A percentile compares a stretch with the other conserved stretches of the same genome.
phyloP scores from a whole-genome alignment of 768 basidiomycete genomes.

The Termitomyces sp. region DNA sequence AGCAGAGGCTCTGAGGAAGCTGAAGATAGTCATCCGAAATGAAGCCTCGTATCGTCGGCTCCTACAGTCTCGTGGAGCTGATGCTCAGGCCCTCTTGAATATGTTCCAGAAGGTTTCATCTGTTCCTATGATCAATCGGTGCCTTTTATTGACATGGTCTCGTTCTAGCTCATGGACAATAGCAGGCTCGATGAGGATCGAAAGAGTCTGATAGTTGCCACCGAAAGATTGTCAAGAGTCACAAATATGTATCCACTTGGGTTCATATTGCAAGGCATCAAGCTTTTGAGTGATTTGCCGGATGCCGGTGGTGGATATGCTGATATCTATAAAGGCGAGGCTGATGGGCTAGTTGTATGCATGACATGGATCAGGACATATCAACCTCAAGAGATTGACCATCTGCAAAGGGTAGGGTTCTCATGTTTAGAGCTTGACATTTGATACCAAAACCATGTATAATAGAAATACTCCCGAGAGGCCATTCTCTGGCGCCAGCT shows the following conservation, averaged over 20 bases:
- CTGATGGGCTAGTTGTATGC: not conserved
- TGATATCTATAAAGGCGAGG: not conserved
- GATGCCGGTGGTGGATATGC: not conserved
- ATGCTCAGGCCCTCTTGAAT: not conserved
- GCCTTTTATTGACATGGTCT: not conserved
- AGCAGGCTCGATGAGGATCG: not conserved
- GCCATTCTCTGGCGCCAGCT: not conserved
- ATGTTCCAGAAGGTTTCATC: not conserved
- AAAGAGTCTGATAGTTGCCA: not conserved
- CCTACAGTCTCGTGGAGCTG: not conserved
- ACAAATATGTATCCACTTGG: not conserved
- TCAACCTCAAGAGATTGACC: not conserved
- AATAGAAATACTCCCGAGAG: not conserved
- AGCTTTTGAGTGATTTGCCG: not conserved
- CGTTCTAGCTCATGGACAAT: not conserved
- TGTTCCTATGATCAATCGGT: not conserved
- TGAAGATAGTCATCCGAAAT: not conserved
- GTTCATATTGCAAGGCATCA: not conserved
- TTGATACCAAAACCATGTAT: not conserved
- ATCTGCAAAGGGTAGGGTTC: not conserved
- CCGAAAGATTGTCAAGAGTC: not conserved
- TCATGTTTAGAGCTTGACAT: not conserved
- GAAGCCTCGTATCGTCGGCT: not conserved
- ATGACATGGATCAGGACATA: not conserved
- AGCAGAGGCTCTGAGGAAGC: not conserved